Evolutionary conservation across 2,329 filamentous ascomycete species (phyloP).

Genomic region (Pleoardoris graminearum): DNA sequence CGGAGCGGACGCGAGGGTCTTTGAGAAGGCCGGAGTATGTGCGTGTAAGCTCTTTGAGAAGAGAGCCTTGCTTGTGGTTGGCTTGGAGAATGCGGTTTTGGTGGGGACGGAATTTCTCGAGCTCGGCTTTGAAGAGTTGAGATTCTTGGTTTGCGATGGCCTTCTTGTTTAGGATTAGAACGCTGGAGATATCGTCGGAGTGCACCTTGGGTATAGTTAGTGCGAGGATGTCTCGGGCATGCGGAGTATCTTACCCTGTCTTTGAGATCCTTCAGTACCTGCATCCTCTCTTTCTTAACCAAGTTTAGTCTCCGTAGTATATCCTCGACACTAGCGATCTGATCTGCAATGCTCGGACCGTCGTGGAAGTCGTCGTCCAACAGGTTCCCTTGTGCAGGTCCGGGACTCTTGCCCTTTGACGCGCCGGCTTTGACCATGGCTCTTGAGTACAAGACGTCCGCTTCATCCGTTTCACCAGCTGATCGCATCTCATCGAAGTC

Average conservation of each 20-base stretch:
- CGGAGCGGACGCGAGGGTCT: constrained; percentile 88
- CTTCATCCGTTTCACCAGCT: constrained; percentile 82
- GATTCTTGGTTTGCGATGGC: constrained; percentile 88
- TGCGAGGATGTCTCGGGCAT: neutral
- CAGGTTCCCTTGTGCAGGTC: constrained; percentile 74
- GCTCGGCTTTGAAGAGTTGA: constrained; percentile 89
- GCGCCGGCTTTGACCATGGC: constrained; percentile 79
- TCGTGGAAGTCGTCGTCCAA: constrained; percentile 92
- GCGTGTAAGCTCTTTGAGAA: constrained; percentile 92
- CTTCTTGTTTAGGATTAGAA: constrained; percentile 97
- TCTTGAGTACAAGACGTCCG: constrained; percentile 84
- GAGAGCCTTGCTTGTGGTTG: constrained; percentile 88
- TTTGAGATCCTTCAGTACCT: constrained; percentile 94
- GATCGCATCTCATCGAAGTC: constrained; percentile 96
- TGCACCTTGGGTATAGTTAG: constrained; percentile 66
- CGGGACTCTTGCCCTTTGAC: constrained; percentile 60
- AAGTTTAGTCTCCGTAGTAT: constrained; percentile 87
- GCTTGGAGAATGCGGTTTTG: constrained; percentile 90
- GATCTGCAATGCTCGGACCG: constrained; percentile 78
- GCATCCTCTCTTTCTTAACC: constrained; percentile 86
- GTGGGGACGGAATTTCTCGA: constrained; percentile 96
- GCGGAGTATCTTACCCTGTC: constrained; percentile 71
- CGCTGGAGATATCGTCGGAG: constrained; percentile 95
- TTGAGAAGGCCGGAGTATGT: constrained; percentile 87
- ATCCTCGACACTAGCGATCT: constrained; percentile 87